Percentiles rank a stretch among this genome's conserved stretches.
Evolutionary conservation across 352 stramenopile genomes (phyloP).

Genomic region (Globisporangium heterothallicum): DNA sequence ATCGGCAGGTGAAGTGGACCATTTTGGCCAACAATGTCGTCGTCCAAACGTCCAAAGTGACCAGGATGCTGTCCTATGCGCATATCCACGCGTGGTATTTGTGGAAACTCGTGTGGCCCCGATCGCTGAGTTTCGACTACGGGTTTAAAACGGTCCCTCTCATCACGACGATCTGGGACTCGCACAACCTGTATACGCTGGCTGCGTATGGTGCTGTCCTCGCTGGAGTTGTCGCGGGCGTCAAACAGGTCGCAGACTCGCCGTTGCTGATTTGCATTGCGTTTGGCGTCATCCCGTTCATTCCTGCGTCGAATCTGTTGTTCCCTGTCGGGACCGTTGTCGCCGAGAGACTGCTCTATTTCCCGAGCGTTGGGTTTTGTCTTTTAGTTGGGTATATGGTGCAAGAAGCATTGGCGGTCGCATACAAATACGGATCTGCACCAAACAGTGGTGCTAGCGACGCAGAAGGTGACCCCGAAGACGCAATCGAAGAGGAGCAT

Average conservation of each 20-base stretch:
- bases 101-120: constrained; percentile 86
- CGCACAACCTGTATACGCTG: constrained; percentile 54
- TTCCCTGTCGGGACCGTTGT: constrained; percentile 90
- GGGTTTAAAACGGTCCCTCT: constrained; percentile 84
- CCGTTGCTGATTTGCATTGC: constrained; percentile 49
- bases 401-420: constrained; percentile 20
- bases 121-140: constrained; percentile 88
- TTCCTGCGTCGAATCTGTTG: constrained; percentile 88
- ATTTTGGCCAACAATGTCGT: constrained; percentile 86
- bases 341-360: constrained; percentile 88
- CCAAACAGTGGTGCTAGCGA: not conserved
- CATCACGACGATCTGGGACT: constrained; percentile 46
- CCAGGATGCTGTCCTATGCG: constrained; percentile 68
- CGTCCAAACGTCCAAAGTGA: constrained; percentile 26
- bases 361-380: constrained; percentile 85
- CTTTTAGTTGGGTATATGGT: constrained; percentile 45
- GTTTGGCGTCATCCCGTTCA: constrained; percentile 82
- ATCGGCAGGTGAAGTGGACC: constrained; percentile 71
- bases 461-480: not conserved
- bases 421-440: constrained; percentile 15
- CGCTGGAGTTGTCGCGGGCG: constrained; percentile 16
- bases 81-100: constrained; percentile 87
- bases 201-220: constrained; percentile 53
- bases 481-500: not conserved
- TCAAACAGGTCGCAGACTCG: constrained; percentile 16